Conservation (phyloP, 1,284 basidiomycete genomes). For the Moesziomyces sp. region DNA sequence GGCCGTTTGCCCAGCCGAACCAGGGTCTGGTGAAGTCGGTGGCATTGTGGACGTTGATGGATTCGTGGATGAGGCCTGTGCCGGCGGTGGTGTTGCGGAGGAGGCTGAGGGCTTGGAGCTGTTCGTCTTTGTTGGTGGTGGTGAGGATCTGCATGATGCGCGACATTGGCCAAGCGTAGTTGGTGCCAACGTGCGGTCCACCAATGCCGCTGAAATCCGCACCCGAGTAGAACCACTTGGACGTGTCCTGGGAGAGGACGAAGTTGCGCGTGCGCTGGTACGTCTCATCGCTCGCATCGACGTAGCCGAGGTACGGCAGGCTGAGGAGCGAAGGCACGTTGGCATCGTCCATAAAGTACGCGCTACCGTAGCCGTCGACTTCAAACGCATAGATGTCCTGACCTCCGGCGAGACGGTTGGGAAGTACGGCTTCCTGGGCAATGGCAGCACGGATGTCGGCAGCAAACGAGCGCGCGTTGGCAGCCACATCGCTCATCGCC, state of each 20-base stretch:
- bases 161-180: slow-evolving; percentile 61
- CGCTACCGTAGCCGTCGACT: slow-evolving; percentile 56
- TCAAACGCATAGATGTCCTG: slow-evolving; percentile 58
- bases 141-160: slow-evolving; percentile 55
- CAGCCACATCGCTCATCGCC: slow-evolving; percentile 21
- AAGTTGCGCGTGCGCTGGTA: slow-evolving; percentile 52
- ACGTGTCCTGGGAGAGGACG: slow-evolving; percentile 34
- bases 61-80: slow-evolving; percentile 58
- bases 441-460: slow-evolving; percentile 36
- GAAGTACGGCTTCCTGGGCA: slow-evolving; percentile 21
- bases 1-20: slow-evolving; percentile 59
- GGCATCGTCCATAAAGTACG: slow-evolving; percentile 60
- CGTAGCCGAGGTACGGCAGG: slow-evolving; percentile 56
- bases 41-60: slow-evolving; percentile 51
- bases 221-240: slow-evolving; percentile 58
- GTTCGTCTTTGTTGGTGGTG: slow-evolving; percentile 44
- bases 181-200: slow-evolving; percentile 52
- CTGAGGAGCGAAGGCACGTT: slow-evolving; percentile 57
- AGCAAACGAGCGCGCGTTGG: slow-evolving; percentile 29
- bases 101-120: slow-evolving; percentile 33
- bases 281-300: slow-evolving; percentile 23
- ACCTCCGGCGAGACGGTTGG: slow-evolving; percentile 13
- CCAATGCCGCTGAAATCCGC: slow-evolving; percentile 48
- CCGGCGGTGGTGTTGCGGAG: slow-evolving; percentile 56
- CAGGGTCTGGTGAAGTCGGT: slow-evolving; percentile 52